Evolutionary conservation across 345 rosid species (phyloP).

Genomic region (Brassica incana): DNA sequence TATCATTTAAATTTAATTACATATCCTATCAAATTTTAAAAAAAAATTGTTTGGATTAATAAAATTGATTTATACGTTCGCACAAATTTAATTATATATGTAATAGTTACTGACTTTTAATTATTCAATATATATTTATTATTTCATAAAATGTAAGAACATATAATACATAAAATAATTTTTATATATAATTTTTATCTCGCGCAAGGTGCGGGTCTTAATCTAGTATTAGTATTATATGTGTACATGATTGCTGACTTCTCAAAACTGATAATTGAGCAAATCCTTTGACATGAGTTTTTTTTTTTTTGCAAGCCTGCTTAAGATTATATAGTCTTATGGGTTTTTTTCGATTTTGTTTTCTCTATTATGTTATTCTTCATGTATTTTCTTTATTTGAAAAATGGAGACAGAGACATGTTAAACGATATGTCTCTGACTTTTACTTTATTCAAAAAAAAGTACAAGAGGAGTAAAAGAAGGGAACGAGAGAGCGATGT

Average conservation of each 20-base stretch:
- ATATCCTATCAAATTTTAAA: no score
- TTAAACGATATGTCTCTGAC: slow-evolving; percentile 2
- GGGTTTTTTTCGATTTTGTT: not conserved
- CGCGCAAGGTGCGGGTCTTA: no score
- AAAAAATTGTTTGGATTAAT: no score
- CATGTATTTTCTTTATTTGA: not conserved
- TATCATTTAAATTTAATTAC: no score
- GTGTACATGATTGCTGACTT: not conserved
- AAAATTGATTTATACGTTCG: no score
- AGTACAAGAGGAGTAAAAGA: not conserved
- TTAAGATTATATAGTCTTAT: not conserved
- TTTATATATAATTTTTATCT: no score
- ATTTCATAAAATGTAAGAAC: no score
- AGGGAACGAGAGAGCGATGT: slow-evolving; percentile 2
- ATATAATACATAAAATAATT: no score
- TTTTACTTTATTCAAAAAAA: slow-evolving; percentile 2
- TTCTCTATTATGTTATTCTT: not conserved
- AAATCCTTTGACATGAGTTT: not conserved
- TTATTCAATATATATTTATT: no score
- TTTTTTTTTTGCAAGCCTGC: not conserved
- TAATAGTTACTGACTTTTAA: no score
- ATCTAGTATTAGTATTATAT: no score
- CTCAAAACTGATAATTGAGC: not conserved
- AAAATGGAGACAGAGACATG: not conserved
- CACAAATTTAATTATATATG: no score